Evolutionary conservation across 768 basidiomycete species (phyloP), one percentile per base, ranked within the genome.

Genomic region (Chlorophyllum brunneum): DNA sequence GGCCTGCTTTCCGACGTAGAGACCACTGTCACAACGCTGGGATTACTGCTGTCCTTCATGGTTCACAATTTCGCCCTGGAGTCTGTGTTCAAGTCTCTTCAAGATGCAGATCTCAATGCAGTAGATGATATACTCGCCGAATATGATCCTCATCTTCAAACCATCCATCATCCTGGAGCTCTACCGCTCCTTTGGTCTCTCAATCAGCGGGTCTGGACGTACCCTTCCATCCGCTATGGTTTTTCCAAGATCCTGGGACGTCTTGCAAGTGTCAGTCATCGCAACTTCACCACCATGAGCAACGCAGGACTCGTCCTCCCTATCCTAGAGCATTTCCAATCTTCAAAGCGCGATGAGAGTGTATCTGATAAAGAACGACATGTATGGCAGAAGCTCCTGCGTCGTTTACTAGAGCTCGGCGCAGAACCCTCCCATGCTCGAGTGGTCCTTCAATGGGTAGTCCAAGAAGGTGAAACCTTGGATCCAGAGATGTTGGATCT

Each of bases 351-450:
- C 11, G 59, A 58, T 24, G 13, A 40, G 13, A 37, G 40, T 10
- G 57, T 70, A 8, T 57, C 67, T 3, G 75, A 77, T 50, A 74
- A 70, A 54, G 85, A 86, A 61, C 78, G 78, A 23, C 72, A 78
- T 36, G 61, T 82, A 2, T 63, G 83, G 31, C 78, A 79, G 59
- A 87, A 83, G 62, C 72, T 92, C 0, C 64, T 89, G 18, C 73
- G 81, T 46, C 74, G 80, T n/a, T 62, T 92, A 16, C 69, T 92
- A 31, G 88, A 92, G 56, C 82, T 92, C 71, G 88, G 90, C 1
- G 77, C 83, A 0, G 81, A 77, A 3, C 81, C 84, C 0, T 68
- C 73, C 7, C 85, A 90, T 27, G 80, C 80, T n/a, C 70, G 85
- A 39, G 61, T 63, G 9, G 77, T 92, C 33, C 82, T 93, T 49